A percentile compares a stretch with the other conserved stretches of the same genome.
phyloP scores from a whole-genome alignment of 257 asterid species.

The Solanum sejunctum region DNA sequence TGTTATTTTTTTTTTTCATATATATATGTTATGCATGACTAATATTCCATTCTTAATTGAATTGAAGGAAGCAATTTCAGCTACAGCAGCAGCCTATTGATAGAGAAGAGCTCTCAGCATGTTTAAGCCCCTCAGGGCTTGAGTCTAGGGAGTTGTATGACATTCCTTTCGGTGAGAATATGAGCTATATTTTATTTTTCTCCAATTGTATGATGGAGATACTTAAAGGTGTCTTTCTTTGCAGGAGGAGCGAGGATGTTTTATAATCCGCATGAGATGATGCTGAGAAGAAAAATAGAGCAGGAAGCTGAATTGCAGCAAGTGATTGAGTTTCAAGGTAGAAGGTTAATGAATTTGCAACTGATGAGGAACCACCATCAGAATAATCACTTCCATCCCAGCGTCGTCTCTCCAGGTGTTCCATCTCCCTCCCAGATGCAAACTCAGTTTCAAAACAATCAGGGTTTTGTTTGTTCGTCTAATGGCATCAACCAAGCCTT shows the following conservation, averaged over 20 bases:
- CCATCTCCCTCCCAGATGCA: conserved; percentile 32
- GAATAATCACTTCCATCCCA: conserved; percentile 27
- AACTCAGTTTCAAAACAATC: conserved; percentile 30
- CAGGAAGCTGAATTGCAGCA: conserved; percentile 72
- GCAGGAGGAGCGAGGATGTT: conserved; percentile 78
- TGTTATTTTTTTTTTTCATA: not conserved
- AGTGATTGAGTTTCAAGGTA: conserved; percentile 68
- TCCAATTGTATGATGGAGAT: not conserved
- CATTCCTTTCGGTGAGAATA: conserved; percentile 54
- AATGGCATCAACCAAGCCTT: conserved; percentile 21
- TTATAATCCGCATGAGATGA: conserved; percentile 50
- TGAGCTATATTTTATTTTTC: not conserved
- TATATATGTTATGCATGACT: not conserved
- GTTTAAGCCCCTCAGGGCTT: conserved; percentile 56
- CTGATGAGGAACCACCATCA: conserved; percentile 46
- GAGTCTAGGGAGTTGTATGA: conserved; percentile 65
- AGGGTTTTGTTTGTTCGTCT: conserved; percentile 18
- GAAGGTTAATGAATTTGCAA: conserved; percentile 66
- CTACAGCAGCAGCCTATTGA: conserved; percentile 50
- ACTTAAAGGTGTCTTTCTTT: not conserved
- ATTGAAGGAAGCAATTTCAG: conserved; percentile 48
- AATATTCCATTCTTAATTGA: not conserved
- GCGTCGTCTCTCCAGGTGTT: conserved; percentile 24
- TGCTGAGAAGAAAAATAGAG: conserved; percentile 64
- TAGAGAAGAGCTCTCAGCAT: conserved; percentile 45